Evolutionary conservation across 805 yeast genomes (phyloP).

Genomic region (Kodamaea kakaduensis): DNA sequence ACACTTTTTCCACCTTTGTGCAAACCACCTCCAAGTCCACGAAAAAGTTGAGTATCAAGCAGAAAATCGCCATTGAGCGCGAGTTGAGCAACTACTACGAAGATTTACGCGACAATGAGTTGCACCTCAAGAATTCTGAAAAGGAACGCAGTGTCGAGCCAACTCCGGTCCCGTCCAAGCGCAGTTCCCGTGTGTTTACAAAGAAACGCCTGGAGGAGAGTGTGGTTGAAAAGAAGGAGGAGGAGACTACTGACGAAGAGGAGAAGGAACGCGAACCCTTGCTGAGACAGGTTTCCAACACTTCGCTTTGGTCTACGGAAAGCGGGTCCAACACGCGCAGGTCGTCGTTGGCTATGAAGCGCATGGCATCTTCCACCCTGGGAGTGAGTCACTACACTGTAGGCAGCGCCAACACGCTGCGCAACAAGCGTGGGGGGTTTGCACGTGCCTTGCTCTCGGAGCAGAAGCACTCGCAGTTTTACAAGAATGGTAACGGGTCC

Average conservation of each 20-base stretch:
- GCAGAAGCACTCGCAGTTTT: constrained; percentile 21
- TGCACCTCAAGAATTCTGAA: constrained; percentile 29
- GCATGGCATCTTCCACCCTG: constrained; percentile 28
- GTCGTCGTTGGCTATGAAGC: constrained; percentile 27
- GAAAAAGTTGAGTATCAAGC: constrained; percentile 31
- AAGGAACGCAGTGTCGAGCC: background rate
- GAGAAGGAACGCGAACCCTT: constrained; percentile 8
- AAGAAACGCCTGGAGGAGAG: constrained; percentile 7
- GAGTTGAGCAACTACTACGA: constrained; percentile 45
- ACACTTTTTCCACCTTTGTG: constrained; percentile 40
- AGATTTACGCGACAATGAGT: constrained; percentile 35
- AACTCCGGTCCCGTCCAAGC: constrained; percentile 4
- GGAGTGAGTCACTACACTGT: constrained; percentile 24
- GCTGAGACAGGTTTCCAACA: constrained; percentile 25
- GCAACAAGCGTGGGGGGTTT: constrained; percentile 28
- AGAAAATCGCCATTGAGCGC: constrained; percentile 41
- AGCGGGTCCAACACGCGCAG: constrained; percentile 16
- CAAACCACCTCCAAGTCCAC: constrained; percentile 30
- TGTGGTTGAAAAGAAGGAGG: constrained; percentile 4
- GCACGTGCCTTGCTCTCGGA: constrained; percentile 39
- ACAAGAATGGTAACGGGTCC: constrained; percentile 15
- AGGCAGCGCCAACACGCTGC: constrained; percentile 12
- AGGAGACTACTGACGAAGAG: constrained; percentile 2
- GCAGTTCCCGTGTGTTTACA: constrained; percentile 12
- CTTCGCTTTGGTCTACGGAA: constrained; percentile 39